phyloP scores from a whole-genome alignment of 768 basidiomycete genomes.

The Mycena olivaceomarginata region DNA sequence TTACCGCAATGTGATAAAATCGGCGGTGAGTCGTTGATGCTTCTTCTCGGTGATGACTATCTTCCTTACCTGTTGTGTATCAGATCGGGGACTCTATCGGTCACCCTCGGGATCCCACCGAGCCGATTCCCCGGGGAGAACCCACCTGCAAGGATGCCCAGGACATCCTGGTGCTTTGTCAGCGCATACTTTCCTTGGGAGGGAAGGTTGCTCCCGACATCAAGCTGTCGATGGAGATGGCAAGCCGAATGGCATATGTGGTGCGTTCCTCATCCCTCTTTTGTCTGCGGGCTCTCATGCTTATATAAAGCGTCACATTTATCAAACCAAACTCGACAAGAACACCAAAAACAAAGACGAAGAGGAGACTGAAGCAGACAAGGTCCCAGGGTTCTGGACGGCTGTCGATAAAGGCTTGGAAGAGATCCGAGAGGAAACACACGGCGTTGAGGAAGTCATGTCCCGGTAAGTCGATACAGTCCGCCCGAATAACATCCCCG shows the following conservation, averaged over 20 bases:
- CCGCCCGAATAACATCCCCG: not conserved
- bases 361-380: not conserved
- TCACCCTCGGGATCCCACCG: not conserved
- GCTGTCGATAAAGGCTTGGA: not conserved
- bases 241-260: constrained; percentile 9
- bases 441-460: not conserved
- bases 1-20: constrained; percentile 10
- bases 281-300: too few species aligned
- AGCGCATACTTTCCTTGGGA: constrained; percentile 13
- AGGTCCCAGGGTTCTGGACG: constrained; percentile 2
- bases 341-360: too few species aligned
- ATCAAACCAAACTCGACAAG: not conserved
- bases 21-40: not conserved
- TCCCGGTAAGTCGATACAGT: not conserved
- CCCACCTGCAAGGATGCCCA: not conserved
- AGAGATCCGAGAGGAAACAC: not conserved
- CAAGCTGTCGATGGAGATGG: constrained; percentile 21
- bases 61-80: not conserved
- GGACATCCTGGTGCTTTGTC: not conserved
- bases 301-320: not conserved
- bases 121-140: not conserved
- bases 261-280: not conserved
- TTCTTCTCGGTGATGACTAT: not conserved
- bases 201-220: constrained; percentile 18
- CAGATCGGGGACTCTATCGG: constrained; percentile 10